Conservation (phyloP, 768 basidiomycete species). For the Tulasnella sp. region DNA sequence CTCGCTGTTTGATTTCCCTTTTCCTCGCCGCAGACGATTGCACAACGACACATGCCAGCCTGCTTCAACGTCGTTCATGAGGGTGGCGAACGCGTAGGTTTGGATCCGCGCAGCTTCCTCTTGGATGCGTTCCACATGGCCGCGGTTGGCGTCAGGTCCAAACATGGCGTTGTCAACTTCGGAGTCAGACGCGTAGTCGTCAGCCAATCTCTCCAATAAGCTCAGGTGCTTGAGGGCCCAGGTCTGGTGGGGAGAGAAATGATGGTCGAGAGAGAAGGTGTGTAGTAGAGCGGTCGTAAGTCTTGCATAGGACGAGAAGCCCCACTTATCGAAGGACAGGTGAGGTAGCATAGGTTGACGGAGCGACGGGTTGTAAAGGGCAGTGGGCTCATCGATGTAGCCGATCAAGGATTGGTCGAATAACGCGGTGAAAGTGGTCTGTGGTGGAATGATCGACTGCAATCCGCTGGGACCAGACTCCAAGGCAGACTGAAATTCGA, state of each 20-base stretch:
- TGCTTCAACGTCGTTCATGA: conserved; percentile 29
- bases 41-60: conserved; percentile 40
- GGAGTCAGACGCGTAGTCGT: conserved; percentile 47
- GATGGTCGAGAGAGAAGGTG: conserved; percentile 45
- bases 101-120: conserved; percentile 40
- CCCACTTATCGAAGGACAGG: conserved; percentile 31
- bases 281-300: conserved; percentile 43
- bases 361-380: conserved; percentile 11
- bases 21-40: conserved; percentile 20
- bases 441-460: background rate
- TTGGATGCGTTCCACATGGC: conserved; percentile 32
- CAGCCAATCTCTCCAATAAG: conserved; percentile 46
- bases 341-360: background rate
- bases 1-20: conserved; percentile 24
- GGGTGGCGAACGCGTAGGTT: conserved; percentile 49
- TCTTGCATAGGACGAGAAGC: conserved; percentile 55
- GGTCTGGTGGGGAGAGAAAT: conserved; percentile 42
- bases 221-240: conserved; percentile 64
- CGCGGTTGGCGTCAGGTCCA: conserved; percentile 29
- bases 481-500: background rate
- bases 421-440: background rate
- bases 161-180: conserved; percentile 40
- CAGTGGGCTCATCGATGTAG: conserved; percentile 16
- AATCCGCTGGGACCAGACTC: too few species aligned
- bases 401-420: conserved; percentile 14